phyloP scores from a whole-genome alignment of 2,329 filamentous ascomycete species.

The Diaporthe batatas region DNA sequence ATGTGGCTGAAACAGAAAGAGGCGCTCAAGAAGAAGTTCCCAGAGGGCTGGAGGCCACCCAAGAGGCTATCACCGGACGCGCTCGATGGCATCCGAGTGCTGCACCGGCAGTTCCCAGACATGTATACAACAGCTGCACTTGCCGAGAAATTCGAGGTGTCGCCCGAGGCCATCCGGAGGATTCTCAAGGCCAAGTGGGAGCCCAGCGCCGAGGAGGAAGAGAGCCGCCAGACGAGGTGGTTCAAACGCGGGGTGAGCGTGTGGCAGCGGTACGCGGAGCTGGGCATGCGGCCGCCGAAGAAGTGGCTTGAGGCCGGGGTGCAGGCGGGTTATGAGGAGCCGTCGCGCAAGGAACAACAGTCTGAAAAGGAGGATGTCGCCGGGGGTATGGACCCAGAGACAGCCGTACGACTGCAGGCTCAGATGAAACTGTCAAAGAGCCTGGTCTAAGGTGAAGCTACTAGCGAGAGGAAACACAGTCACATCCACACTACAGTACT shows the following conservation, averaged over 20 bases:
- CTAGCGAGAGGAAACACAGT: not conserved
- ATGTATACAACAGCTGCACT: conserved; percentile 81
- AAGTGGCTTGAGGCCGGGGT: conserved; percentile 71
- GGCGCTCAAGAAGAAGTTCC: conserved; percentile 82
- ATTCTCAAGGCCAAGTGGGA: conserved; percentile 86
- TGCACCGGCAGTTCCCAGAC: conserved; percentile 82
- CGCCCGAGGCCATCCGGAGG: conserved; percentile 86
- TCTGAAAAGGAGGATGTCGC: conserved; percentile 45
- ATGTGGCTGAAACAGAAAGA: conserved; percentile 84
- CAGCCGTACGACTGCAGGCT: conserved; percentile 29
- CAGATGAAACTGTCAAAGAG: conserved; percentile 41
- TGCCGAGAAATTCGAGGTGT: conserved; percentile 85
- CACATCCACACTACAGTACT: no score
- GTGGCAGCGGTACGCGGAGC: conserved; percentile 70
- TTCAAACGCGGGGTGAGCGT: conserved; percentile 70
- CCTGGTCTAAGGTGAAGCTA: conserved; percentile 35
- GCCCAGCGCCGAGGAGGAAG: conserved; percentile 69
- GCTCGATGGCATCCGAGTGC: conserved; percentile 86
- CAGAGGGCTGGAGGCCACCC: conserved; percentile 82
- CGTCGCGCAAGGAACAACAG: conserved; percentile 43
- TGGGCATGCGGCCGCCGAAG: conserved; percentile 72
- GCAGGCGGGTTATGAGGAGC: conserved; percentile 54
- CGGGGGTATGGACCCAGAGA: conserved; percentile 42
- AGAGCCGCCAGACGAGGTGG: conserved; percentile 71
- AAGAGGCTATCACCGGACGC: conserved; percentile 94